phyloP scores from a whole-genome alignment of 1,139 yeast species.

The Candida sanyaensis region DNA sequence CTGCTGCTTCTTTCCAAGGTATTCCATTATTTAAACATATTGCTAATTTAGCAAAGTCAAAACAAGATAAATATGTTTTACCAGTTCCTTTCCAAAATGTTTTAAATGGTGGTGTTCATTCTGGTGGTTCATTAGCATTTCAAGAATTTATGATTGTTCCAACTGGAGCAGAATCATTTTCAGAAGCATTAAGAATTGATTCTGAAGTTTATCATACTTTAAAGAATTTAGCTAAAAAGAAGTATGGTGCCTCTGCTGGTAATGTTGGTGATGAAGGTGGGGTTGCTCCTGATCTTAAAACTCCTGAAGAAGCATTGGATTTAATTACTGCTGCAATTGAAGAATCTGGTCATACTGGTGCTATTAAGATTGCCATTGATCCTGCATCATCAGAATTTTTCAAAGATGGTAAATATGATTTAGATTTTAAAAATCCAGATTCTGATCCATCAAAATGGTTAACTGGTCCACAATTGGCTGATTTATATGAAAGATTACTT shows the following conservation, averaged over 20 bases:
- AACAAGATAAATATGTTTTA: slow-evolving; percentile 65
- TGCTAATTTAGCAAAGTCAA: slow-evolving; percentile 66
- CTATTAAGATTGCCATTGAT: slow-evolving; percentile 88
- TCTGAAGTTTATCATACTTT: slow-evolving; percentile 95
- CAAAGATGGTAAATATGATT: slow-evolving; percentile 94
- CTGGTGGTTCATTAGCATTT: slow-evolving; percentile 98
- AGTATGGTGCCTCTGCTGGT: slow-evolving; percentile 96
- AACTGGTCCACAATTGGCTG: slow-evolving; percentile 82
- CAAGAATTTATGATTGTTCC: slow-evolving; percentile 99
- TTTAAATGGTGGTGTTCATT: slow-evolving; percentile 98
- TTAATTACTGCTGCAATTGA: slow-evolving; percentile 85
- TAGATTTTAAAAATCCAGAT: slow-evolving; percentile 95
- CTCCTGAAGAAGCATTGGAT: slow-evolving; percentile 95
- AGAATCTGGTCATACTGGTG: slow-evolving; percentile 90
- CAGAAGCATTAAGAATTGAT: slow-evolving; percentile 94
- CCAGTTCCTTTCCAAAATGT: slow-evolving; percentile 98
- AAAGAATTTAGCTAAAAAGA: slow-evolving; percentile 86
- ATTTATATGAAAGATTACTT: slow-evolving; percentile 74
- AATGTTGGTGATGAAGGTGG: slow-evolving; percentile 99
- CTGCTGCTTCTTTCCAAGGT: slow-evolving; percentile 89
- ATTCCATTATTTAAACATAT: slow-evolving; percentile 87
- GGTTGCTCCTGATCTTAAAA: slow-evolving; percentile 93
- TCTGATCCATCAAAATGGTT: slow-evolving; percentile 89
- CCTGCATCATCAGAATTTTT: slow-evolving; percentile 96
- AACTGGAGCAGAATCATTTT: slow-evolving; percentile 79